Percentiles rank a stretch among this genome's conserved stretches.
Conservation (phyloP, 495 filamentous ascomycete species). For the Xylaria castorea region DNA sequence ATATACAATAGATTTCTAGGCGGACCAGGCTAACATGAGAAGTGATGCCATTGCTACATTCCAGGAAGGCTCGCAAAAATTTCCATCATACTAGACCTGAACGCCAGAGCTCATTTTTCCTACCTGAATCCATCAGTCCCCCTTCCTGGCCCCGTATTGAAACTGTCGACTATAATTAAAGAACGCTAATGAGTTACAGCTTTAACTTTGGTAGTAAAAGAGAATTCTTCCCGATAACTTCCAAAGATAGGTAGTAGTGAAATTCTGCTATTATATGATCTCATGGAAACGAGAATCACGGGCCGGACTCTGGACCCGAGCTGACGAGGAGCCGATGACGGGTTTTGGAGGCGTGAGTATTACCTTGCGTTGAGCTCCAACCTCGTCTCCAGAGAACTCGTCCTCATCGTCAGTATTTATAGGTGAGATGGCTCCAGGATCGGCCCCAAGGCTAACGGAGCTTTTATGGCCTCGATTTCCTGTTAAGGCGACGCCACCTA, state of each 20-base stretch:
- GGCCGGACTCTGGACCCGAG: slow-evolving; percentile 47
- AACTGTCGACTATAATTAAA: neutral
- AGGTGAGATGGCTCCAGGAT: slow-evolving; percentile 9
- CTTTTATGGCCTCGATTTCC: slow-evolving; percentile 43
- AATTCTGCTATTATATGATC: slow-evolving; percentile 34
- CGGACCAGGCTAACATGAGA: neutral
- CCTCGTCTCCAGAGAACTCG: slow-evolving; percentile 25
- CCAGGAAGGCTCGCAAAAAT: neutral
- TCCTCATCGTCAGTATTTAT: slow-evolving; percentile 31
- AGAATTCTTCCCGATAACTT: neutral
- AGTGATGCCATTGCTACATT: neutral
- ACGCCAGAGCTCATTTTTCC: slow-evolving; percentile 6
- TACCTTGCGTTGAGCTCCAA: slow-evolving; percentile 35
- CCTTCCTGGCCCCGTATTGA: neutral
- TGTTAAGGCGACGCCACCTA: slow-evolving; percentile 54
- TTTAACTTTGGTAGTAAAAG: neutral
- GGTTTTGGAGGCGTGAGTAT: slow-evolving; percentile 31
- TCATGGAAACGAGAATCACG: slow-evolving; percentile 51
- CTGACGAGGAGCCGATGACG: slow-evolving; percentile 30
- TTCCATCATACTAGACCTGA: neutral
- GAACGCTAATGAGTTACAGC: neutral
- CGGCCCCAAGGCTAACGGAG: slow-evolving; percentile 36
- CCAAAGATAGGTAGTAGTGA: neutral
- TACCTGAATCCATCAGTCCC: neutral
- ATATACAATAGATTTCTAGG: neutral